Evolutionary conservation across 495 filamentous ascomycete species (phyloP), one percentile per base, ranked within the genome.

Genomic region (Penicillium soppii): DNA sequence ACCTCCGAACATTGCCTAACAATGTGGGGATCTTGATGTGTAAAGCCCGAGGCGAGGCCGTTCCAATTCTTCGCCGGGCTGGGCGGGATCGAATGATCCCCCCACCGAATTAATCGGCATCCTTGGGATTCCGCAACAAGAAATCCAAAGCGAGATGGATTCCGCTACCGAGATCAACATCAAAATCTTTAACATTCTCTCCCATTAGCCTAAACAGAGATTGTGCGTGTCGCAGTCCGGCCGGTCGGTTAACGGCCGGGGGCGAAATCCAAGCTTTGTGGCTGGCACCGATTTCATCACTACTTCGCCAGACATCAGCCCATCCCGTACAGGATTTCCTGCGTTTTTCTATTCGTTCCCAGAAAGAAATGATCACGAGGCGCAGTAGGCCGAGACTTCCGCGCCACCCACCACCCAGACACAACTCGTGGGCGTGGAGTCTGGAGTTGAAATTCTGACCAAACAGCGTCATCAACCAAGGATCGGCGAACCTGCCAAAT

Each of bases 201-300:
- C 25, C 25, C 25, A 12, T 7, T 12, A 32, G 13, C 13, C 29
- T 12, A 12, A 32, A 5, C 5, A 5, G 29, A 32, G 29, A 12
- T 12, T 12, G 10, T 10, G 29, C 13, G 29, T n/a, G n/a, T n/a
- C n/a, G n/a, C n/a, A n/a, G n/a, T 9, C 25, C 9, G 25, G 4
- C 29, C 29, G 29, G 13, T 12, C 10, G 29, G 25, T 9, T 5
- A 27, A 9, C 25, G 25, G 25, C 5, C 36, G 21, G 50, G 43
- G 33, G 22, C 30, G 6, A 42, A 38, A 46, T 8, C 37, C 40
- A 50, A 50, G 43, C 57, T 43, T 59, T 46, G 38, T 35, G 42
- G 44, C 53, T 44, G 50, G 40, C 58, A 54, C 54, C 47, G 35
- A 57, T 54, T 39, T 41, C 58, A 60, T 54, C 54, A 61, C 29